Evolutionary conservation across 768 basidiomycete species (phyloP), one percentile per base, ranked within the genome.

Genomic region (Inosperma sp.): DNA sequence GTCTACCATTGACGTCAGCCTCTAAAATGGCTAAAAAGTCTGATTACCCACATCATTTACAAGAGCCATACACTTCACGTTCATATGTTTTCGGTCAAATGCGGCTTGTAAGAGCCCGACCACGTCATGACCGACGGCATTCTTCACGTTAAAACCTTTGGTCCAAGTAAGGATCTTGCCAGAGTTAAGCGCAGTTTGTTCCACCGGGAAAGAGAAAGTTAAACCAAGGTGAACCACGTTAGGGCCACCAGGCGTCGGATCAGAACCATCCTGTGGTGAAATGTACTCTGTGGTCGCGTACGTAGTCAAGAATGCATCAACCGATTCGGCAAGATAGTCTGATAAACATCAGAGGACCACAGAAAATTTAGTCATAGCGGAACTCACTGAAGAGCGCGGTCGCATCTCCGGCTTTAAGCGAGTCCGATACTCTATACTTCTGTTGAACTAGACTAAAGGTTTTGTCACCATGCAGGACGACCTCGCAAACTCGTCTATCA

Each of bases 241-340:
- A 2, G 68, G 59, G 57, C 77, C 71, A 25, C 47, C 42, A 39
- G 46, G 25, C 1, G 65, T 59, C 19, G 62, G 29, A 14, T 54
- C 51, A 14, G 53, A 52, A 37, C 50, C 51, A 43, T 60, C 62
- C 43, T 57, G 49, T 25, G 63, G 61, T 8, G 66, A 57, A 17
- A 64, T 58, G 49, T 77, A 76, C 25, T 84, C 79, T 21, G 65
- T 68, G 17, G 72, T 70, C 26, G 76, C 68, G 51, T 75, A 71
- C 12, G 68, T 72, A 12, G 90, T 95, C 57, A 98, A 75, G 73
- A 99, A 99, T 8, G 90, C 82, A 64, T 97, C 93, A 13, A 99
- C 94, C 2, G 91, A 94, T 56, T 93, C 91, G 30, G 96, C 96
- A 59, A 99, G 87, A 72, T 97, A 99, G 72, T 98, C 96, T 96